Evolutionary conservation across 192 early-diverging fungal genomes (phyloP), one percentile per base, ranked within the genome.

Genomic region (Coemansia sp.): DNA sequence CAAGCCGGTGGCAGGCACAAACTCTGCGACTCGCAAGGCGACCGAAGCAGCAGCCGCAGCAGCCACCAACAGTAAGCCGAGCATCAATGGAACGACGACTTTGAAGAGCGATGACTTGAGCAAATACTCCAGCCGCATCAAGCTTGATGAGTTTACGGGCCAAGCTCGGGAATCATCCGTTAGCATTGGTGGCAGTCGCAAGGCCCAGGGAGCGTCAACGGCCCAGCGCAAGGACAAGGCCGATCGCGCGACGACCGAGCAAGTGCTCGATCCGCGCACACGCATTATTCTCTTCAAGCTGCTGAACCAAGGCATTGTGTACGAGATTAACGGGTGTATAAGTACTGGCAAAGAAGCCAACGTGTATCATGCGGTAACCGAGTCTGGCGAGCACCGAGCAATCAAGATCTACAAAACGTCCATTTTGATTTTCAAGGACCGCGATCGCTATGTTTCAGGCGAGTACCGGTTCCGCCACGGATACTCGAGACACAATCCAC

Each of bases 341-440:
- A 92, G 89, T 65, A 98, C 96, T 0, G 96, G 95, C 10, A 98
- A 98, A 65, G 95, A 98, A 75, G 96, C 96, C 55, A 98, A 98
- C 68, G 96, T 98, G 14, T 98, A 98, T 57, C 94, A 98, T 51
- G 96, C 96, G 6, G 76, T 83, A 13, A 95, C 93, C 8, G 90
- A 91, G 39, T 59, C 77, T 10, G 90, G 88, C 22, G 71, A 81
- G 35, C 92, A 95, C 60, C 77, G 88, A 5, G 94, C 96, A 7
- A 91, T 98, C 62, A 97, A 98, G 60, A 87, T 98, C 27, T 98
- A 98, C 80, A 98, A 98, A 62, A 97, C 96, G 19, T 95, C 92
- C n/a, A 95, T 98, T 51, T 78, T 98, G 56, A 83, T 86, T 1
- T 98, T 98, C 77, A 97, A 97, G 79, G 96, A 98, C 60, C 88